Evolutionary conservation across 352 stramenopile genomes (phyloP).

Genomic region (Phytophthora macrochlamydospora): DNA sequence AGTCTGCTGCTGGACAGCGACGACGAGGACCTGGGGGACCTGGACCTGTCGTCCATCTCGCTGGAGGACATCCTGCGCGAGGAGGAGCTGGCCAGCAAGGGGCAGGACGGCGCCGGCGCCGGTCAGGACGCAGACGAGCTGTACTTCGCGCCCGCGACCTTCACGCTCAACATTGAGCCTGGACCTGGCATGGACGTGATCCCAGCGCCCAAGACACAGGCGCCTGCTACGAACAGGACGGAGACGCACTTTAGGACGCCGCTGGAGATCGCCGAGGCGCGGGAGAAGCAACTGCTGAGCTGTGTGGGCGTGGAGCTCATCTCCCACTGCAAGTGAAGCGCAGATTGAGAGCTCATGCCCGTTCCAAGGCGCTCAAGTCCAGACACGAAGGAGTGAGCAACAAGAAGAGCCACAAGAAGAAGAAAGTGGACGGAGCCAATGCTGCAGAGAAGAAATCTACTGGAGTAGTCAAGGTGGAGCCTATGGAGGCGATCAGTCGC

Average conservation of each 20-base stretch:
- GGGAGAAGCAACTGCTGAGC: constrained; percentile 83
- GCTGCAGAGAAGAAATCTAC: constrained; percentile 59
- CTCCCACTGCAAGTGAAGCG: constrained; percentile 86
- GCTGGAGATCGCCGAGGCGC: constrained; percentile 79
- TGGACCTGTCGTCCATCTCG: constrained; percentile 70
- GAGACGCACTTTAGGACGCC: constrained; percentile 56
- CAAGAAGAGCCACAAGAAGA: constrained; percentile 59
- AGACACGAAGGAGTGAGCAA: constrained; percentile 32
- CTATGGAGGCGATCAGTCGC: constrained; percentile 89
- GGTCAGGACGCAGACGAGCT: constrained; percentile 52
- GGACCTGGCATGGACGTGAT: constrained; percentile 76
- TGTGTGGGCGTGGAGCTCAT: constrained; percentile 84
- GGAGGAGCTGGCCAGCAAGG: constrained; percentile 55
- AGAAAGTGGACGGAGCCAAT: constrained; percentile 42
- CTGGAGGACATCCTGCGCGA: constrained; percentile 78
- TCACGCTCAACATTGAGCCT: constrained; percentile 64
- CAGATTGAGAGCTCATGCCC: constrained; percentile 63
- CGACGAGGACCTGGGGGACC: constrained; percentile 65
- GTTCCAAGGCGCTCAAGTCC: constrained; percentile 58
- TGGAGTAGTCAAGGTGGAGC: constrained; percentile 89
- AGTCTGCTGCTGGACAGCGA: constrained; percentile 72
- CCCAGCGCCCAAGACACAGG: constrained; percentile 10
- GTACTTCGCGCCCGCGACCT: constrained; percentile 77
- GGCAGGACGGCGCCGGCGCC: constrained; percentile 21
- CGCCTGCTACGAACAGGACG: constrained; percentile 15